Evolutionary conservation across 1,284 basidiomycete species (phyloP).

Genomic region (Xanthoconium separans): DNA sequence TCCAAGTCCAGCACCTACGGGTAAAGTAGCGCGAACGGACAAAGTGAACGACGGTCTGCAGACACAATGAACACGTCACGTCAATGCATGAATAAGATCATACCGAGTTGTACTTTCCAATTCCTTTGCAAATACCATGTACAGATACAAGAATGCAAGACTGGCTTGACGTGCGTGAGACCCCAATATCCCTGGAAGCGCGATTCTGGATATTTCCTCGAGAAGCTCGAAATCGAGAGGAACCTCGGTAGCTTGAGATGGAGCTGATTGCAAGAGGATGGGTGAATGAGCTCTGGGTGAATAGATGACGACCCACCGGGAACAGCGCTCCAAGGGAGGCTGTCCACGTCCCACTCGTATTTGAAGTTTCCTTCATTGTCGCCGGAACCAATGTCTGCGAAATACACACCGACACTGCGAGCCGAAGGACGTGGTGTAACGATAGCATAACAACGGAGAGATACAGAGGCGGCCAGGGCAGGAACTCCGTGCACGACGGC

Average conservation of each 20-base stretch:
- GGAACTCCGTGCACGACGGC: constrained; percentile 99
- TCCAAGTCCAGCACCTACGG: constrained; percentile 97
- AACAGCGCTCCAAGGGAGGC: constrained; percentile 85
- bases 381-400: constrained; percentile 72
- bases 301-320: constrained; percentile 40
- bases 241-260: constrained; percentile 42
- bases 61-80: not conserved
- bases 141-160: constrained; percentile 91
- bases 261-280: constrained; percentile 28
- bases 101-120: constrained; percentile 51
- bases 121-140: constrained; percentile 69
- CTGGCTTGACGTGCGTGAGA: constrained; percentile 65
- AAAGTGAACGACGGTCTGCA: constrained; percentile 74
- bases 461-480: constrained; percentile 92
- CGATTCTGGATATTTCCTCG: constrained; percentile 59
- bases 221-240: constrained; percentile 72
- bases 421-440: constrained; percentile 59
- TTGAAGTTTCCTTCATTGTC: constrained; percentile 44
- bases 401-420: constrained; percentile 72
- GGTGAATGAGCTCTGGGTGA: not conserved
- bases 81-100: constrained; percentile 21
- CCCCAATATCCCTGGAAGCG: constrained; percentile 45
- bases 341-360: constrained; percentile 77
- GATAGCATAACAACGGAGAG: constrained; percentile 92
- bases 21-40: constrained; percentile 87